Evolutionary conservation across 768 basidiomycete species (phyloP), one percentile per base, ranked within the genome.

Genomic region (Strobilomyces confusus): DNA sequence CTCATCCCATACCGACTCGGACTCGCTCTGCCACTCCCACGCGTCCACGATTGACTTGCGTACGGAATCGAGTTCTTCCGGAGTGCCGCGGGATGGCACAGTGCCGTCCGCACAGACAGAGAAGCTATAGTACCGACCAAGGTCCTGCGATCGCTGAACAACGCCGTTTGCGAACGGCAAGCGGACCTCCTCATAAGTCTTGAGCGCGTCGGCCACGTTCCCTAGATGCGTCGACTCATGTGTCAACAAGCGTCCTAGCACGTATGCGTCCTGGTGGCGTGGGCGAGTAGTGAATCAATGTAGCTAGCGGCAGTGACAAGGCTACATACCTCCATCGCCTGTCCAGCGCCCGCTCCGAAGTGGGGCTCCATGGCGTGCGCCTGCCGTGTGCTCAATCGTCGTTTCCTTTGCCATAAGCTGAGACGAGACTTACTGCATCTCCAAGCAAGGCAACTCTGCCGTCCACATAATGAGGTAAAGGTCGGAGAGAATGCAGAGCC

Each of bases 331-430:
- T 80, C 80, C n/a, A 80, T 72, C 1, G 78, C 78, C 49, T 78
- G 77, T 4, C 77, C 76, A 4, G 77, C 80, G 4, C 79, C 79
- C 0, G 76, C 72, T 1, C 75, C 78, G 60, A 75, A 69, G 56
- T 78, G 71, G 0, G 77, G 77, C 4, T 72, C 65, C 71, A 77
- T 77, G 0, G 73, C 77, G 61, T 80, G 77, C 0, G 77, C 77
- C 78, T 66, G 40, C n/a, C 37, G 11, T 12, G 36, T 19, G 42
- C 29, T 61, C 50, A 32, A 1, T 14, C 14, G 14, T 23, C 9
- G 15, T 20, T 14, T 1, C 20, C 11, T 32, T 25, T 11, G 23
- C 14, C 37, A 22, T 26, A 30, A 14, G 17, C 5, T 7, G 19
- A 26, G 32, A 38, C 15, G 20, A 38, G 52, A n/a, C 62, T 69